Evolutionary conservation across 2,329 filamentous ascomycete genomes (phyloP), one percentile per base, ranked within the genome.

Genomic region (Metarhizium humberi): DNA sequence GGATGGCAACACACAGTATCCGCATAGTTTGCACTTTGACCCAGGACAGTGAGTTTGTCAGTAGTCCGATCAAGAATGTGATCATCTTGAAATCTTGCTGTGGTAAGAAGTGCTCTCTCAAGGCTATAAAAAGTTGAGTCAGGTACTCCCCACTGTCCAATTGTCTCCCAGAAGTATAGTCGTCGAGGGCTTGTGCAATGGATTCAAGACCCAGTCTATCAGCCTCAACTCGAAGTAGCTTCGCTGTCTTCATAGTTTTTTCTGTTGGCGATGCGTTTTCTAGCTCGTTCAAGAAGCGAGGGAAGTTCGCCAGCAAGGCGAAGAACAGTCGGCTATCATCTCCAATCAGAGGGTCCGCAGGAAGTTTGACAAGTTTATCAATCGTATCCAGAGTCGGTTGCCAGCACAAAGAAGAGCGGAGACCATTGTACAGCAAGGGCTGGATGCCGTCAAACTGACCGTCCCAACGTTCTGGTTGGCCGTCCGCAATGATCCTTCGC

Each of bases 11-110:
- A 64, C 88, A 88, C 0, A 99, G 80, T 13, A 97, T 85, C 57
- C 90, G 86, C 88, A 99, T 95, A 0, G 89, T 91, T 73, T 94
- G 92, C 47, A 92, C 77, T 68, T 95, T 95, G 69, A 97, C 88
- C 89, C 91, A 96, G 3, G 88, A 80, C 1, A 87, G 80, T 38
- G 86, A 87, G 66, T 99, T 99, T 14, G 92, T 96, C 53, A 99
- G 77, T 50, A 96, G 79, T 2, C 94, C 91, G 71, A 97, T 89
- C 47, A 97, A 74, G 73, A 96, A 96, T 1, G 91, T 90, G 11
- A 99, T 73, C 75, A 90, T 89, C 57, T 85, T 82, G 62, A 95
- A 90, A 62, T 97, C 92, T 56, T 89, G 81, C 32, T 82, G 79
- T 1, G 92, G 91, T 58, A 96, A 87, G 70, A 89, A 97, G 32